Percentiles rank a stretch among this genome's conserved stretches.
Conservation (phyloP, 2,329 filamentous ascomycete genomes). For the Aureobasidium lini region DNA sequence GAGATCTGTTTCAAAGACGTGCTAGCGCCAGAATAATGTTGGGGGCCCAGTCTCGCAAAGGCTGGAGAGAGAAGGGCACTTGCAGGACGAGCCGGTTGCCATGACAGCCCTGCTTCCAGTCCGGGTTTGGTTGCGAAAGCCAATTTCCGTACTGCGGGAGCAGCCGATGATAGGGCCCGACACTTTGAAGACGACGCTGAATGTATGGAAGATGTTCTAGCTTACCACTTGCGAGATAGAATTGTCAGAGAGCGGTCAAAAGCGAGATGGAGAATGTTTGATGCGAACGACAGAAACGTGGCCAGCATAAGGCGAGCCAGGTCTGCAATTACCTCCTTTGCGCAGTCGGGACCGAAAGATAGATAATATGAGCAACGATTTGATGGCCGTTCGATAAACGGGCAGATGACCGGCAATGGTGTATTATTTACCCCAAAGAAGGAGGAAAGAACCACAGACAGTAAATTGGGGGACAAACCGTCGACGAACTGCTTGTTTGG, state of each 20-base stretch:
- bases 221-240: background rate
- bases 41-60: constrained; percentile 14
- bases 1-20: constrained; percentile 12
- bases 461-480: constrained; percentile 11
- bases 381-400: constrained; percentile 12
- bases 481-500: constrained; percentile 11
- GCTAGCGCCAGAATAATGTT: constrained; percentile 13
- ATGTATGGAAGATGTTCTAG: constrained; percentile 7
- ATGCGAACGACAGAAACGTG: background rate
- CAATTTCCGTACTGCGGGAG: constrained; percentile 13
- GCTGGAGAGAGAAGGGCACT: constrained; percentile 10
- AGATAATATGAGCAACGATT: background rate
- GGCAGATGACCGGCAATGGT: background rate
- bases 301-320: background rate
- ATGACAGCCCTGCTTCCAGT: constrained; percentile 1
- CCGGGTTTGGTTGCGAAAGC: constrained; percentile 5
- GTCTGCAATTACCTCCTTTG: background rate
- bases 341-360: background rate
- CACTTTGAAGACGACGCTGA: background rate
- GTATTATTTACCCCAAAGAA: constrained; percentile 7
- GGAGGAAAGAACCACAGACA: background rate
- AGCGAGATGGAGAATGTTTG: background rate
- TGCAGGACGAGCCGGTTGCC: constrained; percentile 12
- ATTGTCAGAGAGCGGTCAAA: background rate
- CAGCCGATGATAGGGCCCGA: constrained; percentile 6